These are phyloP conservation scores for Dendrobium catenatum DNA, from an alignment of 106 monocot genomes.

Conservation along the genomic window DNA sequence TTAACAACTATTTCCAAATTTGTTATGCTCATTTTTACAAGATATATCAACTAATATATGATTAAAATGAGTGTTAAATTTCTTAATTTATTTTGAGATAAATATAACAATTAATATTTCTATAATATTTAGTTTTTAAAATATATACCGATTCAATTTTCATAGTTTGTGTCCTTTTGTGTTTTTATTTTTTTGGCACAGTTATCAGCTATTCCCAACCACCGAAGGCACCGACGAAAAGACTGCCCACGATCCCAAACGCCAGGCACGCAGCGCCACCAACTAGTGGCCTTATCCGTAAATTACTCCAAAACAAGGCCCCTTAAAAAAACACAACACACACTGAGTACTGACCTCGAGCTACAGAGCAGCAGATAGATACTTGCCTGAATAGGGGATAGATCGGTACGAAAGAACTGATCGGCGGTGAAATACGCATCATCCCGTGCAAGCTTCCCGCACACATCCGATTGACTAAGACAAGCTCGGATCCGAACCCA, in stretches of 20 bases:
- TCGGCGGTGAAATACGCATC: conserved; percentile 36
- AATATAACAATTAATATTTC: not conserved
- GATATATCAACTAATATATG: no score
- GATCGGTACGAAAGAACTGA: conserved; percentile 39
- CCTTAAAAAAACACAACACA: not conserved
- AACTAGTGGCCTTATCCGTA: not conserved
- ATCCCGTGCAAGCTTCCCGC: conserved; percentile 36
- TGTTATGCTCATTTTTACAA: no score
- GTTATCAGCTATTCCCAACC: not conserved
- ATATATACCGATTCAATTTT: not conserved
- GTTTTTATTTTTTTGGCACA: no score
- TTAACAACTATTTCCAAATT: no score
- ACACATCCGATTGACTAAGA: conserved; percentile 37
- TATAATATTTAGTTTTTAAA: not conserved
- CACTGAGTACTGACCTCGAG: not conserved
- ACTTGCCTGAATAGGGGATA: conserved; percentile 75
- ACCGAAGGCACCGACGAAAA: conserved; percentile 1
- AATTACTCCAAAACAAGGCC: not conserved
- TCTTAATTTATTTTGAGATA: not conserved
- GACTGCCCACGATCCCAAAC: not conserved
- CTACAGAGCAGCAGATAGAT: not conserved
- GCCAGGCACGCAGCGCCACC: not conserved
- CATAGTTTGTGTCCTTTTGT: no score
- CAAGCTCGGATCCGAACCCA: conserved; percentile 71
- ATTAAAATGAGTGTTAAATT: not conserved